phyloP scores from a whole-genome alignment of 306 rosid species.

The Bauhinia variegata region DNA sequence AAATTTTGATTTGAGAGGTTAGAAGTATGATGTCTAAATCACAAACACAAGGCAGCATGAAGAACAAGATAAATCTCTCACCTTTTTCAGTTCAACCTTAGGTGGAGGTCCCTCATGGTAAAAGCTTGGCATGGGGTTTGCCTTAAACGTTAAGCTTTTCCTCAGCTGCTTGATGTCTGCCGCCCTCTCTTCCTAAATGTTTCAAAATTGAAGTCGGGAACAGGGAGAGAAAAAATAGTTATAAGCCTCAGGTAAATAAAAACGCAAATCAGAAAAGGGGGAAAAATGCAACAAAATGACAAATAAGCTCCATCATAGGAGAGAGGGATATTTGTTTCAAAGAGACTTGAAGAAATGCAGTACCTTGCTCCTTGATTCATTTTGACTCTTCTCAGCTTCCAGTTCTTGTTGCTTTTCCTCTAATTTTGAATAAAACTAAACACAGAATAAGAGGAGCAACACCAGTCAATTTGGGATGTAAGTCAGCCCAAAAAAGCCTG shows the following conservation, averaged over 20 bases:
- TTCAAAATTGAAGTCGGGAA: constrained; percentile 37
- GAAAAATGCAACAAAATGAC: constrained; percentile 30
- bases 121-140: constrained; percentile 97
- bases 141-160: constrained; percentile 89
- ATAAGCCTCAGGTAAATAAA: constrained; percentile 5
- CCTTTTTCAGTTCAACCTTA: constrained; percentile 92
- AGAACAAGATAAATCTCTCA: constrained; percentile 37
- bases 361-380: constrained; percentile 93
- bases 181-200: constrained; percentile 78
- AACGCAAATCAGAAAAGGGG: constrained; percentile 10
- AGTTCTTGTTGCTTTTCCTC: constrained; percentile 90
- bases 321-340: neutral
- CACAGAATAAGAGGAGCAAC: constrained; percentile 29
- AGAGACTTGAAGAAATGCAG: constrained; percentile 36
- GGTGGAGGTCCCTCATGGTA: constrained; percentile 98
- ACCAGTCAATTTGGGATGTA: constrained; percentile 23
- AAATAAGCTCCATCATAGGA: neutral
- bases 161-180: constrained; percentile 84
- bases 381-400: constrained; percentile 87
- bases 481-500: constrained; percentile 28
- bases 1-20: constrained; percentile 32
- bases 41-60: constrained; percentile 7
- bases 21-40: constrained; percentile 24
- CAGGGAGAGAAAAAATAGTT: constrained; percentile 24
- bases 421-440: constrained; percentile 77